Evolutionary conservation across 2,329 filamentous ascomycete species (phyloP).

Genomic region (Lojkania enalia): DNA sequence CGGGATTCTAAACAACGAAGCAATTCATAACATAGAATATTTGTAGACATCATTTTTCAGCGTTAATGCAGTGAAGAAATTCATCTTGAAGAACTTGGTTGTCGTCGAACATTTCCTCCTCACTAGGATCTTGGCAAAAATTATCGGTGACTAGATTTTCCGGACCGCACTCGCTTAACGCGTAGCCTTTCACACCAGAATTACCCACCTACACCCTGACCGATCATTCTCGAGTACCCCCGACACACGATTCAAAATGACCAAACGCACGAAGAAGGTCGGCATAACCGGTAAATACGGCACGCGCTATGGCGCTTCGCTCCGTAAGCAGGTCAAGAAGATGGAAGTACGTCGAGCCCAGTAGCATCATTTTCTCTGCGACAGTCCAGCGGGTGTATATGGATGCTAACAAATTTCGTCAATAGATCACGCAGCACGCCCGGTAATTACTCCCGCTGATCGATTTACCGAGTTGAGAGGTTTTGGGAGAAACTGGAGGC

Average conservation of each 20-base stretch:
- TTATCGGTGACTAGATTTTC: no score
- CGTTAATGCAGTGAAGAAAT: no score
- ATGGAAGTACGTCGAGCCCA: conserved; percentile 73
- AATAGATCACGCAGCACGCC: conserved; percentile 88
- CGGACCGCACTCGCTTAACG: no score
- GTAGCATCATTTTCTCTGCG: conserved; percentile 7
- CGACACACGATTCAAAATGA: conserved; percentile 13
- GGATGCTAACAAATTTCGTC: conserved; percentile 23
- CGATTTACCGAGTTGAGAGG: background rate
- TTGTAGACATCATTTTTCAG: no score
- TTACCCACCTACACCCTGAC: no score
- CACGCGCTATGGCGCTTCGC: conserved; percentile 97
- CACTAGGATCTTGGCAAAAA: no score
- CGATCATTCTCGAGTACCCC: conserved; percentile 2
- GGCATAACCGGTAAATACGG: conserved; percentile 95
- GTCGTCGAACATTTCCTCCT: no score
- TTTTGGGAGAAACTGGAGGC: conserved; percentile 3
- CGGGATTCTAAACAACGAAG: no score
- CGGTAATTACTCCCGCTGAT: conserved; percentile 62
- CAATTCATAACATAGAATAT: no score
- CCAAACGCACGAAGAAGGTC: conserved; percentile 61
- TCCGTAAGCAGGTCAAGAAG: conserved; percentile 99
- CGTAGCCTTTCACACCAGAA: no score
- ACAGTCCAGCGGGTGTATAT: conserved; percentile 8
- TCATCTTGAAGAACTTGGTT: no score